These are phyloP conservation scores for Exophiala dermatitidis DNA, from an alignment of 2,329 filamentous ascomycete species.

Conservation along the genomic window DNA sequence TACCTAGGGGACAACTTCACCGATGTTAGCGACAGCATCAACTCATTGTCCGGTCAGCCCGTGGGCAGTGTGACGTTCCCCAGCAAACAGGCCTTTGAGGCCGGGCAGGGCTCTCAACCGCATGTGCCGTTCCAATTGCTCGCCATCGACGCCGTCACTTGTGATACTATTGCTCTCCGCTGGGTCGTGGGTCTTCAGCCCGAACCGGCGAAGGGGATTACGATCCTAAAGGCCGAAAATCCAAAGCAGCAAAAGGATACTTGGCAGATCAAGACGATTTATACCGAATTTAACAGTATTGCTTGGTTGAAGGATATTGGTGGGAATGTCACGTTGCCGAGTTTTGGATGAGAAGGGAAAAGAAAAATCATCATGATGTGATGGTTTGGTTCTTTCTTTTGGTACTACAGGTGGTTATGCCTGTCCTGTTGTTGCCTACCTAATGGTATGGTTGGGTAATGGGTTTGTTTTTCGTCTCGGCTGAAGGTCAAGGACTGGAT, in stretches of 20 bases:
- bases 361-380: too few relatives aligned
- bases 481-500: too few relatives aligned
- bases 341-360: background rate
- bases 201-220: slow-evolving; percentile 31
- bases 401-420: too few relatives aligned
- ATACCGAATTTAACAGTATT: slow-evolving; percentile 33
- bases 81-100: slow-evolving; percentile 30
- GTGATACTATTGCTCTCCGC: slow-evolving; percentile 30
- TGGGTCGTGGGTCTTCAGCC: slow-evolving; percentile 27
- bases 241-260: slow-evolving; percentile 15
- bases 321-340: slow-evolving; percentile 16
- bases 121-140: slow-evolving; percentile 28
- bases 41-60: slow-evolving; percentile 28
- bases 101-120: slow-evolving; percentile 26
- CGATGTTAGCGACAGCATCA: slow-evolving; percentile 33
- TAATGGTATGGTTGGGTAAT: too few relatives aligned
- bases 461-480: too few relatives aligned
- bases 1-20: slow-evolving; percentile 28
- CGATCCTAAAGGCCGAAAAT: slow-evolving; percentile 28
- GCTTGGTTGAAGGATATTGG: slow-evolving; percentile 22
- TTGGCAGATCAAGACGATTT: slow-evolving; percentile 32
- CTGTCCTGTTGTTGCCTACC: too few relatives aligned
- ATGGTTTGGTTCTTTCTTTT: too few relatives aligned
- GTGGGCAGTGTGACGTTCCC: slow-evolving; percentile 31
- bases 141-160: slow-evolving; percentile 28